Evolutionary conservation across 176 grass and related monocot species (phyloP), one percentile per base, ranked within the genome.

Genomic region (Triticum timopheevii): DNA sequence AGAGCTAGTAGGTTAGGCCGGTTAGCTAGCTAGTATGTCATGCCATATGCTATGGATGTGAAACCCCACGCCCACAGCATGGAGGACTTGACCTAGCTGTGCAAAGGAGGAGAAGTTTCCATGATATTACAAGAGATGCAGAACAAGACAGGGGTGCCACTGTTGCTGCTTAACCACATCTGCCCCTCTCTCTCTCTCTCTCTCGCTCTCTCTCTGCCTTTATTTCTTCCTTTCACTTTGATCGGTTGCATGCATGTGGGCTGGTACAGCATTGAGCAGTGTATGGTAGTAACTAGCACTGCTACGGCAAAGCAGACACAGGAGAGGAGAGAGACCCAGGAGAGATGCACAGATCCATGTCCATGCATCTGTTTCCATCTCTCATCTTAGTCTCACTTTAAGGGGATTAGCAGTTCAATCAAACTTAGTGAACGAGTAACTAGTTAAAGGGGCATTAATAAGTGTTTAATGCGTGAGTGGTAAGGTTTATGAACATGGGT

Each of bases 181-280:
- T 59, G 84, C 22, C 25, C 2, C 42, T 11, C 40, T 44, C 40
- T 42, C 40, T 42, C 39, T 40, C 35, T 36, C 34, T 35, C 34
- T 35, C 34, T 19, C 28, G 1, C 49, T 56, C 36, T 38, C 34
- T 44, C 40, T 83, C 9, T 19, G 2, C 17, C 27, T 85, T 33
- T 87, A 58, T 49, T 50, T 64, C 61, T 40, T 71, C 20, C 80
- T 73, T 22, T 78, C 73, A 74, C 75, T 87, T 79, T 84, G 85
- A 74, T 62, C 35, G 84, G 61, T 80, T 79, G 81, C 74, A 80
- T 86, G 83, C 75, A 85, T 85, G 62, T 85, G 47, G 78, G 61
- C 36, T 65, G 27, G 64, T 82, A 85, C 71, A 72, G 77, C 78
- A 88, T 85, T 81, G 86, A 85, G 70, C 82, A 65, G 78, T 85